phyloP scores from a whole-genome alignment of 108 stramenopile species.

The Epipyxis sp. region DNA sequence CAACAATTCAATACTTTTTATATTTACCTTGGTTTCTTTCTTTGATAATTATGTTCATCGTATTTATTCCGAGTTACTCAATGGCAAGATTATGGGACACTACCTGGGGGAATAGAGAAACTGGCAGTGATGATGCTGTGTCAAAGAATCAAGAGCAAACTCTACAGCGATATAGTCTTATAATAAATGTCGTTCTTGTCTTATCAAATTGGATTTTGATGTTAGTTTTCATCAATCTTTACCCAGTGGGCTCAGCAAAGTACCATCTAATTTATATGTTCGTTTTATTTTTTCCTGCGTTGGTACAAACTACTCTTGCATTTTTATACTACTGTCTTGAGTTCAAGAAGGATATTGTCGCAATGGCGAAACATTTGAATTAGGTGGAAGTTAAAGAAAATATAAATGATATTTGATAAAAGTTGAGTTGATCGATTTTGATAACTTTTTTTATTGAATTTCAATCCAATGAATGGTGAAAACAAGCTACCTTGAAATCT shows the following conservation, averaged over 20 bases:
- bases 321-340: no score
- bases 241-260: not conserved
- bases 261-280: constrained; percentile 1
- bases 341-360: no score
- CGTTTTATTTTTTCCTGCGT: not conserved
- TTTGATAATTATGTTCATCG: not conserved
- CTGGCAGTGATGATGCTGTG: not conserved
- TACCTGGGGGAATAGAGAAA: constrained; percentile 12
- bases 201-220: not conserved
- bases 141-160: not conserved
- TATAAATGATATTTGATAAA: no score
- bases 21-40: constrained; percentile 24
- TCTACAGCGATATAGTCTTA: not conserved
- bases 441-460: no score
- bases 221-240: not conserved
- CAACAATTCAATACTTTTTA: not conserved
- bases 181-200: not conserved
- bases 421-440: no score
- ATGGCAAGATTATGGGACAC: constrained; percentile 3
- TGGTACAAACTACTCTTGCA: no score
- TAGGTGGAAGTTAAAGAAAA: no score
- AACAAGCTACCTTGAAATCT: no score
- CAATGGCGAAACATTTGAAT: no score
- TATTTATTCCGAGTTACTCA: constrained; percentile 2
- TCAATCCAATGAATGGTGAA: no score